Evolutionary conservation across 2,329 filamentous ascomycete species (phyloP).

Genomic region (Colletotrichum eleusines): DNA sequence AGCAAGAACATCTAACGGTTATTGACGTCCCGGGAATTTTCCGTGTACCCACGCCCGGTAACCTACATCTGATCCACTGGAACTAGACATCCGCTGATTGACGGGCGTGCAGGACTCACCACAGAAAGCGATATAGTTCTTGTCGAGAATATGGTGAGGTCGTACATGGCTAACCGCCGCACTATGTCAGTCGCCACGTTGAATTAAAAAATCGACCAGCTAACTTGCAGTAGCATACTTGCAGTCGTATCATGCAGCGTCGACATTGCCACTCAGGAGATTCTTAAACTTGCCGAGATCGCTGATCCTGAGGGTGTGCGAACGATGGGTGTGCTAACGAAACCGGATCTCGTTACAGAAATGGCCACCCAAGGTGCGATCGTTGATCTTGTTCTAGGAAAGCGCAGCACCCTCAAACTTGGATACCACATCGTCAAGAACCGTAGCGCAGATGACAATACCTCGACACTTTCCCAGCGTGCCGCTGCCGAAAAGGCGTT

Average conservation of each 20-base stretch:
- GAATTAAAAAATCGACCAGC: too few species aligned
- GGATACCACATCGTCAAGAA: conserved; percentile 64
- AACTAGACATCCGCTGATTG: conserved; percentile 8
- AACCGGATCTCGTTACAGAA: conserved; percentile 67
- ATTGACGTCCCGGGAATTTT: conserved; percentile 68
- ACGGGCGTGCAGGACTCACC: conserved; percentile 51
- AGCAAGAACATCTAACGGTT: conserved; percentile 61
- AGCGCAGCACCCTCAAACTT: conserved; percentile 56
- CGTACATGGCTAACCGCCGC: conserved; percentile 58
- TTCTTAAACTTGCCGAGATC: conserved; percentile 52
- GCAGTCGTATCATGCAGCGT: conserved; percentile 57
- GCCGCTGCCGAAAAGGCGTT: conserved; percentile 52
- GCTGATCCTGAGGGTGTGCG: conserved; percentile 55
- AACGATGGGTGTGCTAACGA: conserved; percentile 66
- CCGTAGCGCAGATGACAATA: conserved; percentile 57
- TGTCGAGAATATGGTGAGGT: conserved; percentile 60
- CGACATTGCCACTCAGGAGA: conserved; percentile 57
- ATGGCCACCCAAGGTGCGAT: conserved; percentile 52
- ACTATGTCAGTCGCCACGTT: conserved; percentile 53
- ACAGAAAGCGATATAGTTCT: conserved; percentile 58
- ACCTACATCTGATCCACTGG: background rate
- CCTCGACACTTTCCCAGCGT: conserved; percentile 50
- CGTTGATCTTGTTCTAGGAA: conserved; percentile 56
- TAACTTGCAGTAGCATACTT: conserved; percentile 50
- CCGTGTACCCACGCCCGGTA: conserved; percentile 47